Base-by-base conservation (phyloP, 2,329 filamentous ascomycete species). In the Penicillium sp. region DNA sequence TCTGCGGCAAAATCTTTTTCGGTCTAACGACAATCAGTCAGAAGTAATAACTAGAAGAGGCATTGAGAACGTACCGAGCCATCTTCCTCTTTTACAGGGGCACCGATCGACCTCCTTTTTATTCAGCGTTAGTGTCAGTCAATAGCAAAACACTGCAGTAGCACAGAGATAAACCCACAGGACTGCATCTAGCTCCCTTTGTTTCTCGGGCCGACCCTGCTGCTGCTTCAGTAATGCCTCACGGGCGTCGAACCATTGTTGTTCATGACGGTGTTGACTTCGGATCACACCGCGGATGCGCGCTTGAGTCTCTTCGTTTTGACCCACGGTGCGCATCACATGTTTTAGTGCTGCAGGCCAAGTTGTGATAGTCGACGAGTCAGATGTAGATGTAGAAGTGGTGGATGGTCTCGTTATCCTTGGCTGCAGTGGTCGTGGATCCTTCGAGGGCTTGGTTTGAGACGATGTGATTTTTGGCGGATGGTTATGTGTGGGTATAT, bases 191-290 rank as follows among this genome's bases (percentile, higher is more conserved):
- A 85, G 68, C 58, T 79, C 79, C 61, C 77, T 77, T 59, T 83
- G 80, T 49, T 81, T 81, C 56, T 81, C 80, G 4, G 73, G 76
- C 55, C 83, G 74, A 1, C 75, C 72, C n/a, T 66, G 70, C 55
- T 85, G 83, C 56, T 80, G 81, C 32, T 76, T 71, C 6, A 84
- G 65, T 24, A 86, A 67, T 7, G 76, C 79, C 55, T 81, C 69
- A 2, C 84, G 78, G 2, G 78, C 79, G 26, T 76, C 69, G 74
- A 80, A 84, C 81, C 86, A 89, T 61, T 83, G 79, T 61, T 78
- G 78, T 61, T 89, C 85, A 63, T 88, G 82, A 39, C 80, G 78
- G 63, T 85, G 81, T 68, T 89, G 86, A 40, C 84, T 80, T 53
- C 79, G 78, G 57, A 89, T 87, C 70, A 89, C 77, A 73, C 85